Evolutionary conservation across 805 yeast genomes (phyloP), one percentile per base, ranked within the genome.

Genomic region (Ogataea haglerorum): DNA sequence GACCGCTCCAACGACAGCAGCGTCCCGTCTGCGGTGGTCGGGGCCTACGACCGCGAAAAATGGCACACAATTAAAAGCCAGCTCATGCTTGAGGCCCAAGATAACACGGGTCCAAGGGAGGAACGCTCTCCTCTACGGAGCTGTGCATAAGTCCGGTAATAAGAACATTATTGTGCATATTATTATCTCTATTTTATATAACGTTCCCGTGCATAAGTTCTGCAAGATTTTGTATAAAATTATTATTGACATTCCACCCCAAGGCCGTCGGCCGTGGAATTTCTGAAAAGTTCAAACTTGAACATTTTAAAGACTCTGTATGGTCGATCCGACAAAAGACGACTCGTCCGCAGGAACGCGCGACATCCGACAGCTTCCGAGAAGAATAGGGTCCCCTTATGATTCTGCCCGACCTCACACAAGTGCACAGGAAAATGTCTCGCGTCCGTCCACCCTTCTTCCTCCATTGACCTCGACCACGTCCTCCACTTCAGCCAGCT

Each of bases 41-140:
- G 85, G 0, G 78, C 77, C 52, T 80, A 80, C 53, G 86, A 80
- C 51, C 64, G 73, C 51, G 86, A 80, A 54, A 80, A 80, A 55
- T 79, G 85, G 85, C 64, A 73, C 42, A 73, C 77, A 0, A 64
- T 79, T 46, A 69, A 71, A 36, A 51, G 57, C 26, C 43, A 50
- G 34, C 36, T 48, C 15, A 18, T 41, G 3, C 29, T 35, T 9
- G 53, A 43, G 24, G 29, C 37, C 4, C 23, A 30, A 12, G 13
- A 23, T 19, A 13, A 2, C 10, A 15, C 22, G 14, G 12, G 9
- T 6, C 30, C 15, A 10, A n/a, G 13, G 19, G 8, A 17, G 6
- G 31, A 29, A 13, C 31, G 12, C 17, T 10, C 17, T 15, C n/a
- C 15, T 14, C 2, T 10, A 16, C 10, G 19, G 21, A 16, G 31